A percentile compares a stretch with the other conserved stretches of the same genome.
These are phyloP conservation scores for Poterioochromonas sp. DNA, from an alignment of 352 stramenopile genomes.

Conservation along the genomic window DNA sequence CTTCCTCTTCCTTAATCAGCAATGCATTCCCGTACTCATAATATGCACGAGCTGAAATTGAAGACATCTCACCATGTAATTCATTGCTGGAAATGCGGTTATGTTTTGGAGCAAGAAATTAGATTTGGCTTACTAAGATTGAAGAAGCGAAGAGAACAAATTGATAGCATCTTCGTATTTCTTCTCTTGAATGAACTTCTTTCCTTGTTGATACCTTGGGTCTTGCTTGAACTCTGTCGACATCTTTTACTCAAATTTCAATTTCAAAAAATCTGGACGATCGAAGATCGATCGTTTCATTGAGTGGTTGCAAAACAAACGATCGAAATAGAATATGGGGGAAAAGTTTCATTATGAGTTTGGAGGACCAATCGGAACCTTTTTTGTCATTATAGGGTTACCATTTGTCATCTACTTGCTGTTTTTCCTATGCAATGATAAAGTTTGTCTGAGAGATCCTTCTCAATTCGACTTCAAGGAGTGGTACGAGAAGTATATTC, in stretches of 20 bases:
- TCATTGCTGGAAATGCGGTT: background rate
- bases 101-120: background rate
- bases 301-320: no score
- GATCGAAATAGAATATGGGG: no score
- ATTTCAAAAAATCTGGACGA: no score
- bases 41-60: background rate
- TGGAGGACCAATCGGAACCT: constrained; percentile 61
- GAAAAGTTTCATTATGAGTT: no score
- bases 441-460: constrained; percentile 15
- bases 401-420: constrained; percentile 53
- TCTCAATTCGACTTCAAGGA: constrained; percentile 24
- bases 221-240: background rate
- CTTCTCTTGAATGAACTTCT: background rate
- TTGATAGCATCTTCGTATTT: constrained; percentile 27
- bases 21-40: constrained; percentile 22
- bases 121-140: background rate
- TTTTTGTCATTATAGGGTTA: constrained; percentile 57
- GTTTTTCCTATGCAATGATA: constrained; percentile 44
- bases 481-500: constrained; percentile 5
- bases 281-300: no score
- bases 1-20: background rate
- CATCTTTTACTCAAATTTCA: background rate
- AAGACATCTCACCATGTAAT: background rate
- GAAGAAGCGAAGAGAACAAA: background rate
- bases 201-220: background rate